phyloP scores from a whole-genome alignment of 352 stramenopile species.

The Vaucheria bursata region DNA sequence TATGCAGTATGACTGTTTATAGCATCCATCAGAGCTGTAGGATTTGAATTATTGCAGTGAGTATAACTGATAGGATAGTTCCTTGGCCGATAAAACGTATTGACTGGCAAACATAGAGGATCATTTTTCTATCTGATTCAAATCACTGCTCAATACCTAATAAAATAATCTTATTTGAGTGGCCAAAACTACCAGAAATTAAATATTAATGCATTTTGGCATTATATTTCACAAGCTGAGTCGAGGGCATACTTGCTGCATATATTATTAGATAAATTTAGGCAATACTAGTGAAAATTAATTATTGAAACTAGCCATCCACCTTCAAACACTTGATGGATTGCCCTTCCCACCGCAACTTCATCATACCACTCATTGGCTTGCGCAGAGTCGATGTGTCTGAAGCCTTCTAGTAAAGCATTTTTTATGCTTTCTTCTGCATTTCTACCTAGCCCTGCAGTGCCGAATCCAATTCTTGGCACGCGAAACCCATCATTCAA shows the following conservation, averaged over 20 bases:
- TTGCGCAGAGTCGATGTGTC: conserved; percentile 50
- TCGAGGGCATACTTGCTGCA: background rate
- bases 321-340: background rate
- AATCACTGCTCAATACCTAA: too few species aligned
- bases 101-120: too few species aligned
- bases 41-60: too few species aligned
- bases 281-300: background rate
- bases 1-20: too few species aligned
- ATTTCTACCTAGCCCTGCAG: conserved; percentile 41
- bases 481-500: conserved; percentile 3
- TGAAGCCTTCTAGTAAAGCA: conserved; percentile 44
- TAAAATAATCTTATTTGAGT: too few species aligned
- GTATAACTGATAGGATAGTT: too few species aligned
- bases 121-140: too few species aligned
- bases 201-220: background rate
- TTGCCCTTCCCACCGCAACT: background rate
- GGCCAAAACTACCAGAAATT: background rate
- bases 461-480: conserved; percentile 51
- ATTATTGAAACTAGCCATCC: background rate
- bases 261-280: background rate
- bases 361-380: conserved; percentile 10
- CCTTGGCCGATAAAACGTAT: too few species aligned
- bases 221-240: background rate
- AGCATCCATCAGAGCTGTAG: too few species aligned
- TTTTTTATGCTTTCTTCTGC: conserved; percentile 23